Base-by-base conservation (phyloP, 2,329 filamentous ascomycete genomes). In the Erysiphe pulchra region DNA sequence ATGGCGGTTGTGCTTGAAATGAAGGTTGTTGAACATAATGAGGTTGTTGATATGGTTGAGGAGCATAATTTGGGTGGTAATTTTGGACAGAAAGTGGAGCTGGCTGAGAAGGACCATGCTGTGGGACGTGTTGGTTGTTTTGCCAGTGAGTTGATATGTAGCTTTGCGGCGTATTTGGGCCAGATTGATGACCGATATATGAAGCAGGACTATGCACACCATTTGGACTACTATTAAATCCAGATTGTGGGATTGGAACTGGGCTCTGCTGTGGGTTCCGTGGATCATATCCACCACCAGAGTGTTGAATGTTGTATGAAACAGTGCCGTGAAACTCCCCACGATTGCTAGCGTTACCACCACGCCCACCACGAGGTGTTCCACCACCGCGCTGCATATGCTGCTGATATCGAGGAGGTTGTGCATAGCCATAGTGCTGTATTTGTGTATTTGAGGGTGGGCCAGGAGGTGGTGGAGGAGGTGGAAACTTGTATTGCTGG, bases 41-140 rank as follows among this genome's bases (percentile, higher is more conserved):
- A 42, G 59, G 59, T 33, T 60, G 60, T 47, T 67, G 58, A 48
- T 73, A 75, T 9, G 63, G 57, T 52, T 74, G 73, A 37, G 67
- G 66, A 36, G 70, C 65, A 54, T 73, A 75, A 57, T 70, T 72
- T 32, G 69, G 69, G 51, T 73, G 71, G 53, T 74, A 74, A 53
- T 69, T 70, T 49, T 66, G 62, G 31, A 67, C 59, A 44, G 69
- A 64, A 32, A 74, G 59, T 28, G 68, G 66, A 46, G 63, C 54
- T 44, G 57, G 50, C 42, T 56, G 51, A 42, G 58, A 55, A 20
- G 49, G 53, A 34, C 51, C 50, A 46, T 56, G 52, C 40, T 53
- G 50, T 42, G 50, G 48, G 42, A 47, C 45, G 16, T 54, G 53
- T 40, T 51, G 53, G 37, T 51, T 46, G 36, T 55, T 51, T 33